Percentiles rank a stretch among this genome's conserved stretches.
phyloP scores from a whole-genome alignment of 1,284 basidiomycete species.

The Sanghuangporus sanghuang region DNA sequence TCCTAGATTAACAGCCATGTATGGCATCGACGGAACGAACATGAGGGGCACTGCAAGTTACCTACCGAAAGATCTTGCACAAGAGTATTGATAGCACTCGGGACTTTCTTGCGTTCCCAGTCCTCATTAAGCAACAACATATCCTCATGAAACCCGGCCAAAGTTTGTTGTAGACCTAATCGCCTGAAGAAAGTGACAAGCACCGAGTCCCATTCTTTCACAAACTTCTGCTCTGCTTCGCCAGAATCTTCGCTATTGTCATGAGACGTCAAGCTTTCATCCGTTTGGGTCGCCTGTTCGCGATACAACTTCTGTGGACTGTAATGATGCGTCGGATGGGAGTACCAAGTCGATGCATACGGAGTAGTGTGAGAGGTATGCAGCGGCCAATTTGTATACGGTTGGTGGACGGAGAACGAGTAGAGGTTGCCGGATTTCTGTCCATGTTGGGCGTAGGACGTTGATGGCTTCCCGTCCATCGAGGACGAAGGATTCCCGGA shows the following conservation, averaged over 20 bases:
- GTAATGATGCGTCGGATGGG: constrained; percentile 7
- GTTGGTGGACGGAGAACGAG: constrained; percentile 17
- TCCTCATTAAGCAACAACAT: constrained; percentile 63
- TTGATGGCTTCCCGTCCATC: background rate
- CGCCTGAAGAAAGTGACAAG: constrained; percentile 49
- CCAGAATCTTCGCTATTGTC: background rate
- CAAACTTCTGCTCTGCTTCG: background rate
- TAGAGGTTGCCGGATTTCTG: constrained; percentile 6
- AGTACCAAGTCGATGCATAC: constrained; percentile 15
- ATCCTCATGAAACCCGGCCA: constrained; percentile 62
- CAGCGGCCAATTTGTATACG: constrained; percentile 17
- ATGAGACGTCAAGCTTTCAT: background rate
- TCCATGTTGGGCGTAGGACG: background rate
- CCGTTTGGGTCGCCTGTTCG: constrained; percentile 1
- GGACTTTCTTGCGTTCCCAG: constrained; percentile 54
- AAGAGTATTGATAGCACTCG: constrained; percentile 48
- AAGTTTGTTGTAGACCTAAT: constrained; percentile 54
- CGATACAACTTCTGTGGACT: constrained; percentile 6
- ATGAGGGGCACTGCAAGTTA: constrained; percentile 8
- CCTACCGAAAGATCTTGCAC: constrained; percentile 48
- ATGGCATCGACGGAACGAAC: background rate
- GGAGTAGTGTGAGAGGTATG: constrained; percentile 5
- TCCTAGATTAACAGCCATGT: constrained; percentile 11
- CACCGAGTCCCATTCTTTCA: constrained; percentile 56
- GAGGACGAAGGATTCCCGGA: background rate